These are phyloP conservation scores for Nakazawaea ishiwadae DNA, from an alignment of 805 yeast genomes.

Conservation along the genomic window DNA sequence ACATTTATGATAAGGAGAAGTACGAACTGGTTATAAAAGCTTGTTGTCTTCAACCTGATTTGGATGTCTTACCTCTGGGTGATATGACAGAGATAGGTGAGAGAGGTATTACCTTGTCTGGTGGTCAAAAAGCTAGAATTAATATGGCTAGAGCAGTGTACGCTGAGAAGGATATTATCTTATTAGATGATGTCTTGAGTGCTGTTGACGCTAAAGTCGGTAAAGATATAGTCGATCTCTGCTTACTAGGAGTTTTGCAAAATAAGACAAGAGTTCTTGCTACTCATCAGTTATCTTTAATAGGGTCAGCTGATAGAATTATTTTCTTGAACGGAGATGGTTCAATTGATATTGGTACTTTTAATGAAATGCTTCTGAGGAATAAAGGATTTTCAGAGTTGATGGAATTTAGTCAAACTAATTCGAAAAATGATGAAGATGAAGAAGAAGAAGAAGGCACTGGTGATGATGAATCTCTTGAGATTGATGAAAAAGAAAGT, in stretches of 20 bases:
- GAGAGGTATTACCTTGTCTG: conserved; percentile 68
- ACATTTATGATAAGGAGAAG: conserved; percentile 37
- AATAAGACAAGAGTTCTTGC: conserved; percentile 35
- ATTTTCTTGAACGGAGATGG: conserved; percentile 17
- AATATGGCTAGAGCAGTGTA: conserved; percentile 70
- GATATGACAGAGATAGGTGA: conserved; percentile 71
- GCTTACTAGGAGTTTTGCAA: conserved; percentile 27
- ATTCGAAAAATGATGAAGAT: conserved; percentile 20
- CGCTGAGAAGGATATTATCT: conserved; percentile 53
- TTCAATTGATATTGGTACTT: conserved; percentile 9
- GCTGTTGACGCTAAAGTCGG: conserved; percentile 80
- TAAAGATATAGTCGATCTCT: conserved; percentile 51
- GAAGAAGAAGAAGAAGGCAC: conserved; percentile 12
- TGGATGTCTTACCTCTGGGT: conserved; percentile 57
- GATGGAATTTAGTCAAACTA: conserved; percentile 36
- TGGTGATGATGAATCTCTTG: background rate
- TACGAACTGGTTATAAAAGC: conserved; percentile 49
- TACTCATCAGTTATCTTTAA: conserved; percentile 35
- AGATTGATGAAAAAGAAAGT: background rate
- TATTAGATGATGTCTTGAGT: conserved; percentile 66
- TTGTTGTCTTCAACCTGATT: conserved; percentile 58
- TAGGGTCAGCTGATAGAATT: conserved; percentile 32
- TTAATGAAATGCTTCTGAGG: conserved; percentile 13
- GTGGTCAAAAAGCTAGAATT: conserved; percentile 75
- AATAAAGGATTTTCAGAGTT: conserved; percentile 41